Evolutionary conservation across 2,329 filamentous ascomycete species (phyloP).

Genomic region (Volutella citrinella): DNA sequence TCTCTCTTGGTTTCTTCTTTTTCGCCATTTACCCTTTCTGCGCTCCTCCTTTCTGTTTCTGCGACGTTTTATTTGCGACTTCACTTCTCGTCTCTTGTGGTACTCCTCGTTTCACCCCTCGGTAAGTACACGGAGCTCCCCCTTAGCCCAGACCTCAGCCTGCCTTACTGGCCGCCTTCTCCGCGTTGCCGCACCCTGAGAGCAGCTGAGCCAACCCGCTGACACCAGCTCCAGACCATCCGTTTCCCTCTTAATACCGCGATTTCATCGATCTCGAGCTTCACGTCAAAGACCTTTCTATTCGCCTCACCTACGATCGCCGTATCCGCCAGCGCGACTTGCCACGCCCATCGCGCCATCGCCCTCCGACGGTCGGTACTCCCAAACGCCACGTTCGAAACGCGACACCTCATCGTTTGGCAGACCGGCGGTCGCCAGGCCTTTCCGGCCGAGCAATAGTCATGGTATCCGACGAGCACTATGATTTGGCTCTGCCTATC

Average conservation of each 20-base stretch:
- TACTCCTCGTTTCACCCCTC: constrained; percentile 13
- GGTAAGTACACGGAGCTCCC: constrained; percentile 13
- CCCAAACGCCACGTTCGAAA: no score
- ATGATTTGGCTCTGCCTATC: constrained; percentile 86
- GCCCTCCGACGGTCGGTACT: no score
- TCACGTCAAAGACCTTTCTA: constrained; percentile 7
- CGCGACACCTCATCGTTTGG: no score
- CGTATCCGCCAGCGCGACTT: no score
- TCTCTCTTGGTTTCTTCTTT: constrained; percentile 19
- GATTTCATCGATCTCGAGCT: constrained; percentile 8
- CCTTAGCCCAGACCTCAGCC: constrained; percentile 23
- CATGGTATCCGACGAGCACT: constrained; percentile 92
- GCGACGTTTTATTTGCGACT: constrained; percentile 4
- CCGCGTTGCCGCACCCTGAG: constrained; percentile 12
- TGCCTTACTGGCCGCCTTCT: constrained; percentile 15
- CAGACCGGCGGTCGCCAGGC: no score
- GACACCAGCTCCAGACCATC: constrained; percentile 16
- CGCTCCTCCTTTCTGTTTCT: constrained; percentile 10
- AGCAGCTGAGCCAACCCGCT: constrained; percentile 13
- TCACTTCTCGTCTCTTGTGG: constrained; percentile 9
- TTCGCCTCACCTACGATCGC: no score
- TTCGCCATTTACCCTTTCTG: constrained; percentile 8
- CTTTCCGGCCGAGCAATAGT: no score
- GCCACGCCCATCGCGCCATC: no score
- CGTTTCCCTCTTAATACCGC: constrained; percentile 17